These are phyloP conservation scores for Zasmidium citrigriseum DNA, from an alignment of 2,329 filamentous ascomycete species.

Conservation along the genomic window DNA sequence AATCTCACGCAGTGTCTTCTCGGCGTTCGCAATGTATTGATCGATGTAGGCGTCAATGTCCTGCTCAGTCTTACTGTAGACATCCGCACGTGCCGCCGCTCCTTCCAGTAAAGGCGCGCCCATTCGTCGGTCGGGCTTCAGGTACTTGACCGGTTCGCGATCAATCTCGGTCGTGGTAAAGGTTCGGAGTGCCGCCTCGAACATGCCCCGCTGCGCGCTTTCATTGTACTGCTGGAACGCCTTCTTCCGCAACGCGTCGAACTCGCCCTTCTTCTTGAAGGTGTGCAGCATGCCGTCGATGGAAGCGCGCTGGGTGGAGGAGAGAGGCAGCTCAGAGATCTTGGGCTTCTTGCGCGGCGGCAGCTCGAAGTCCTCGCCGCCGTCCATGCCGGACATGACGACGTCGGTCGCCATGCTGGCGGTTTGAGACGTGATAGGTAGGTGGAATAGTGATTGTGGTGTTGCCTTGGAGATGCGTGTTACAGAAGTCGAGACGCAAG, in stretches of 20 bases:
- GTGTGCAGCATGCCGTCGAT: conserved; percentile 76
- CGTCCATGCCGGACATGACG: conserved; percentile 27
- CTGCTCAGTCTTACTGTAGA: conserved; percentile 71
- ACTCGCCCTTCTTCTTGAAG: conserved; percentile 85
- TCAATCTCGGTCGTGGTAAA: conserved; percentile 74
- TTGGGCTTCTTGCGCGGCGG: conserved; percentile 62
- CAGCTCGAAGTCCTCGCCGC: conserved; percentile 27
- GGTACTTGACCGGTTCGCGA: conserved; percentile 65
- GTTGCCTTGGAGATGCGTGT: not conserved
- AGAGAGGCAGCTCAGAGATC: conserved; percentile 72
- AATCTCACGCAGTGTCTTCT: conserved; percentile 68
- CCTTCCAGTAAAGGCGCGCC: conserved; percentile 76
- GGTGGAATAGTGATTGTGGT: conserved; percentile 1
- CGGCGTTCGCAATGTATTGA: conserved; percentile 63
- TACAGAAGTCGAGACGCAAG: conserved; percentile 4
- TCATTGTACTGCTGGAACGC: conserved; percentile 67
- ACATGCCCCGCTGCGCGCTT: conserved; percentile 56
- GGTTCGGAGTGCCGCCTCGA: conserved; percentile 39
- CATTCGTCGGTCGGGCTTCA: conserved; percentile 72
- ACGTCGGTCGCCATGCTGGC: conserved; percentile 27
- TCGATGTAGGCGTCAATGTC: conserved; percentile 70
- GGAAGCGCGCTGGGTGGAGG: conserved; percentile 69
- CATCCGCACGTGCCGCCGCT: conserved; percentile 72
- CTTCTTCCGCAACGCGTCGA: conserved; percentile 75
- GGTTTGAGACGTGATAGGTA: not conserved